Evolutionary conservation across 2,329 filamentous ascomycete genomes (phyloP), one percentile per base, ranked within the genome.

Genomic region (Thelonectria blattea): DNA sequence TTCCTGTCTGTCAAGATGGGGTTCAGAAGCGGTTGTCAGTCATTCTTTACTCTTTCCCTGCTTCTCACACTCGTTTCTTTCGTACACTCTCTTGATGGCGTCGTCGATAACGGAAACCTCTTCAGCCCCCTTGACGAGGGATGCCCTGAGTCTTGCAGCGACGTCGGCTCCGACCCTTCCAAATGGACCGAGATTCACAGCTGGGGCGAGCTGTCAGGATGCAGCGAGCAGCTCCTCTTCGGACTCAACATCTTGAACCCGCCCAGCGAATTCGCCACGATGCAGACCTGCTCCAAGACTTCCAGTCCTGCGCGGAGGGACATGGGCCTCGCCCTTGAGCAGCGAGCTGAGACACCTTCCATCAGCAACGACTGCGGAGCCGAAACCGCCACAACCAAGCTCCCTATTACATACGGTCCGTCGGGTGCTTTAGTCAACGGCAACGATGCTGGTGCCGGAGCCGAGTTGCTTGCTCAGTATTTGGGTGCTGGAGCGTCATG

Each of bases 111-210:
- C 30, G 66, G 66, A 17, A 67, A 70, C n/a, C 58, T 70, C 42
- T 64, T 67, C 4, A 66, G 60, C 15, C 67, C 68, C 10, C 61
- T 71, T 9, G 65, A 56, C 5, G 61, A 69, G 10, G 68, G 68
- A 50, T 71, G 68, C 49, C 68, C 68, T 22, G 59, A 65, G 27
- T 17, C 56, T 0, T 71, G 68, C 53, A 42, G 52, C 22, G 52
- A 60, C 7, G 64, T 65, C 9, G 68, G 68, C 1, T 55, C 34
- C 7, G 65, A 71, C 15, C 65, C 68, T 2, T 54, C 60, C 48
- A 68, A 66, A 30, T 71, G 68, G 68, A 71, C 68, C 1, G 65
- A 71, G 47, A 15, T 71, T 7, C 68, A 71, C 4, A 68, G 65
- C 27, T 52, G 62, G 10, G 64, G 61, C 10, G 68, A 71, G 12